Percentiles rank a stretch among this genome's conserved stretches.
Evolutionary conservation across 2,329 filamentous ascomycete species (phyloP).

Genomic region (Fusarium brachygibbosum): DNA sequence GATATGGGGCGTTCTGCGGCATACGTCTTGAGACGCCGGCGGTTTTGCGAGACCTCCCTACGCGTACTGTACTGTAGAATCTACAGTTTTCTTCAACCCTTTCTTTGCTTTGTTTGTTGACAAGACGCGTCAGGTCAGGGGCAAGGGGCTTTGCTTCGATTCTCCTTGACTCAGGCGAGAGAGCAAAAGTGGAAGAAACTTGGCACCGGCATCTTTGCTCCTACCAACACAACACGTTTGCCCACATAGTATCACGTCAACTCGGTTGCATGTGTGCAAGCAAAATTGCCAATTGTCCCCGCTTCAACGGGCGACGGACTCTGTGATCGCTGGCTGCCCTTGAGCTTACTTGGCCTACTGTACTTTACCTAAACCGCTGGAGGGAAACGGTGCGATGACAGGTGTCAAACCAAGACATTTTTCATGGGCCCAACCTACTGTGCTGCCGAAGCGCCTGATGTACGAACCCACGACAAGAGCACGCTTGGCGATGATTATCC

Average conservation of each 20-base stretch:
- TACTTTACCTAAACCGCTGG: neutral
- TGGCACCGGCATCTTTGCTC: constrained; percentile 13
- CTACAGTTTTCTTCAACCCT: constrained; percentile 5
- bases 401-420: constrained; percentile 33
- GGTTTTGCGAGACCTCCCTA: constrained; percentile 24
- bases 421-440: constrained; percentile 4
- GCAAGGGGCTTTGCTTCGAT: constrained; percentile 5
- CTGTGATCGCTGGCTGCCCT: constrained; percentile 20
- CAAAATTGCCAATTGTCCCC: constrained; percentile 27
- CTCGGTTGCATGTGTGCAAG: constrained; percentile 20
- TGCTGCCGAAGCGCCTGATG: neutral
- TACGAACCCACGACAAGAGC: neutral
- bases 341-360: constrained; percentile 1
- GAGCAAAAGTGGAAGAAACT: constrained; percentile 4
- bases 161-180: constrained; percentile 16
- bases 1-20: constrained; percentile 2
- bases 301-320: constrained; percentile 36
- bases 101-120: constrained; percentile 26
- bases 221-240: constrained; percentile 10
- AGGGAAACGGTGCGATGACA: constrained; percentile 28
- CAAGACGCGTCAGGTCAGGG: constrained; percentile 30
- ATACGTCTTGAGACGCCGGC: constrained; percentile 24
- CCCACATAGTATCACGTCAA: constrained; percentile 19
- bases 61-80: neutral
- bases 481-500: constrained; percentile 9